Evolutionary conservation across 2,329 filamentous ascomycete genomes (phyloP).

Genomic region (Colletotrichum caudatum): DNA sequence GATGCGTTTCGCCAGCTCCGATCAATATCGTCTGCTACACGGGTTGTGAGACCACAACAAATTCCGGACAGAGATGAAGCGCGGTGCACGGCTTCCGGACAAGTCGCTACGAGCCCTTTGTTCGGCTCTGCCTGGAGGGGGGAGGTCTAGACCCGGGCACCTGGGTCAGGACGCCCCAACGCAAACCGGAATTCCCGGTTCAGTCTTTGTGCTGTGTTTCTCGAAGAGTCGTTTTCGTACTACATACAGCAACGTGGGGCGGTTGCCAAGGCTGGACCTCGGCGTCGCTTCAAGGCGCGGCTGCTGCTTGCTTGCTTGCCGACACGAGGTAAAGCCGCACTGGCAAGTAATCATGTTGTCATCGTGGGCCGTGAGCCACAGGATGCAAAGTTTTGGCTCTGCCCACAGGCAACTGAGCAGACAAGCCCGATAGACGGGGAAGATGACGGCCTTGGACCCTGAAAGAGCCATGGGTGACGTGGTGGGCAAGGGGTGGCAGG

Average conservation of each 20-base stretch:
- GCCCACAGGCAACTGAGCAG: slow-evolving; percentile 7
- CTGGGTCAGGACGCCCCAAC: not conserved
- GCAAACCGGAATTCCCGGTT: not conserved
- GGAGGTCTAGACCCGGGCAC: slow-evolving; percentile 6
- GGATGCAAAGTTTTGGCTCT: slow-evolving; percentile 7
- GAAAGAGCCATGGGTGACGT: slow-evolving; percentile 23
- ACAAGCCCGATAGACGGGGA: not conserved
- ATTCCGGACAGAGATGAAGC: not conserved
- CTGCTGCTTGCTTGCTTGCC: slow-evolving; percentile 13
- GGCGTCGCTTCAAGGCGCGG: slow-evolving; percentile 7
- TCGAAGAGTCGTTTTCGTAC: not conserved
- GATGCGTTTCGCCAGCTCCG: too few relatives aligned
- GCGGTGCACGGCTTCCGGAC: not conserved
- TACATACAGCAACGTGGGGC: slow-evolving; percentile 14
- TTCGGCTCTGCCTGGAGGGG: not conserved
- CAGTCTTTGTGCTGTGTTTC: slow-evolving; percentile 5
- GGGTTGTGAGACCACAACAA: not conserved
- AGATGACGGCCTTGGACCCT: slow-evolving; percentile 12
- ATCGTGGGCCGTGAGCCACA: slow-evolving; percentile 1
- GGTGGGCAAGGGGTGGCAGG: slow-evolving; percentile 19
- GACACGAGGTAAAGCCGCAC: not conserved
- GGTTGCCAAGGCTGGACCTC: slow-evolving; percentile 16
- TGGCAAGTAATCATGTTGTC: slow-evolving; percentile 1
- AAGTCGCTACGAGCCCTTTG: not conserved
- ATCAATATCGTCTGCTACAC: not conserved